Evolutionary conservation across 2,329 filamentous ascomycete species (phyloP), one percentile per base, ranked within the genome.

Genomic region (Beauveria caledonica): DNA sequence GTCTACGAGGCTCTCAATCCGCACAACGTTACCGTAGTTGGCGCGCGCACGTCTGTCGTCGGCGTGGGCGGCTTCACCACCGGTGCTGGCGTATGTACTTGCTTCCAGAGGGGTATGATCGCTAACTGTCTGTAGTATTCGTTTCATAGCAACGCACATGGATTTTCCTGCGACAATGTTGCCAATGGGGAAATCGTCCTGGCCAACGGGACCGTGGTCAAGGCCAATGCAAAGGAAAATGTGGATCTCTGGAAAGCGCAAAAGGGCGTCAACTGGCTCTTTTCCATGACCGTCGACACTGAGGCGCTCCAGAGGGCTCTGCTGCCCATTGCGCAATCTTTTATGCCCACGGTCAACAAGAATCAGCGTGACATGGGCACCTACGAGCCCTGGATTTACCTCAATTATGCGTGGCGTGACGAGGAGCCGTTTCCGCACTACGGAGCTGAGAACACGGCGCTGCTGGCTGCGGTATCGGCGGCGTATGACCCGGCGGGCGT

Each of bases 241-340:
- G 11, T 66, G 0, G 76, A 79, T 44, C 70, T 81, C 1, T 80
- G 70, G 67, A 73, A 72, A 59, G 78, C 77, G 0, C 68, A 80
- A 1, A 76, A 77, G 59, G 79, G 78, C 7, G 78, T 70, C 45
- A 68, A 71, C 59, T 77, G 72, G 72, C 70, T 76, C 27, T 66
- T 72, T 15, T 68, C 71, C 36, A 64, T 76, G n/a, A 74, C 73
- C n/a, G 68, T 74, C 17, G 72, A 72, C 63, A 76, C 72, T 3
- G 71, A 69, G 1, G 71, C 72, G 60, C 66, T 68, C 52, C 68
- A 73, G 61, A 60, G 63, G 6, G 70, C 71, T 17, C 70, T 76
- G 33, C 65, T 69, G 2, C 69, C 66, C 5, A 60, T 71, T 36
- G 66, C 67, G 15, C 56, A 68, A 17, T 65, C 68, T 40, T 67